Percentiles rank a stretch among this genome's conserved stretches.
Evolutionary conservation across 2,329 filamentous ascomycete species (phyloP).

Genomic region (Bertia moriformis): DNA sequence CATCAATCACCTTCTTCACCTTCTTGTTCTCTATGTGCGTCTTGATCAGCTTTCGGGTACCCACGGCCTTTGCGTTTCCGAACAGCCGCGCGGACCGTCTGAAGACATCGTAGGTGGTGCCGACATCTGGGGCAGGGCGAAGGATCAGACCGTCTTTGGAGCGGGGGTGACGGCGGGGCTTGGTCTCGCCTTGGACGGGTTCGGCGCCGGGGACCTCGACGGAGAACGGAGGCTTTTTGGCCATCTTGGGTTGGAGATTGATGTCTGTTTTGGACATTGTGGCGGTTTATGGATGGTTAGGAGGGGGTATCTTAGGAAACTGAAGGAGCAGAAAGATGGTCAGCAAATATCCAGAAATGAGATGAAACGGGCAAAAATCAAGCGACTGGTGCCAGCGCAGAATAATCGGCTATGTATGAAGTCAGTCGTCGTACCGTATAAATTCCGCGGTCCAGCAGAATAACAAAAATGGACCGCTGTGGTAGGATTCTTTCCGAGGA

Average conservation of each 20-base stretch:
- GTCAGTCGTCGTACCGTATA: too few species aligned
- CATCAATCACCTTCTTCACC: constrained; percentile 76
- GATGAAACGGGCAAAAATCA: too few species aligned
- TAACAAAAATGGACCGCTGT: too few species aligned
- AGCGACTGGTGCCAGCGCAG: too few species aligned
- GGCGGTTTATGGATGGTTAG: too few species aligned
- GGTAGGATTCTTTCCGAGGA: too few species aligned
- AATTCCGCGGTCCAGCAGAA: too few species aligned
- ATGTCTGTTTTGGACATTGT: constrained; percentile 1
- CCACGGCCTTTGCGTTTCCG: constrained; percentile 51
- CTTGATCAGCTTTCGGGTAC: constrained; percentile 59
- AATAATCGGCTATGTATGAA: too few species aligned
- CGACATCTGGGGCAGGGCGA: constrained; percentile 47
- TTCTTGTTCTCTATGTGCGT: constrained; percentile 75
- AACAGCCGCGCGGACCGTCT: constrained; percentile 49
- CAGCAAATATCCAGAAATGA: too few species aligned
- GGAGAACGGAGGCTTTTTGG: constrained; percentile 49
- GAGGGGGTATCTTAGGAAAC: too few species aligned
- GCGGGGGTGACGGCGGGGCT: constrained; percentile 51
- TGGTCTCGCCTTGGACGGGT: constrained; percentile 58
- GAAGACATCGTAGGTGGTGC: constrained; percentile 65
- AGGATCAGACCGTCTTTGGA: constrained; percentile 47
- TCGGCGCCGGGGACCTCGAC: constrained; percentile 51
- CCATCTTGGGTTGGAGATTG: constrained; percentile 25
- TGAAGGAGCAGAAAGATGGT: too few species aligned